Evolutionary conservation across 495 filamentous ascomycete genomes (phyloP).

Genomic region (Lasiosphaeriaceae sp.): DNA sequence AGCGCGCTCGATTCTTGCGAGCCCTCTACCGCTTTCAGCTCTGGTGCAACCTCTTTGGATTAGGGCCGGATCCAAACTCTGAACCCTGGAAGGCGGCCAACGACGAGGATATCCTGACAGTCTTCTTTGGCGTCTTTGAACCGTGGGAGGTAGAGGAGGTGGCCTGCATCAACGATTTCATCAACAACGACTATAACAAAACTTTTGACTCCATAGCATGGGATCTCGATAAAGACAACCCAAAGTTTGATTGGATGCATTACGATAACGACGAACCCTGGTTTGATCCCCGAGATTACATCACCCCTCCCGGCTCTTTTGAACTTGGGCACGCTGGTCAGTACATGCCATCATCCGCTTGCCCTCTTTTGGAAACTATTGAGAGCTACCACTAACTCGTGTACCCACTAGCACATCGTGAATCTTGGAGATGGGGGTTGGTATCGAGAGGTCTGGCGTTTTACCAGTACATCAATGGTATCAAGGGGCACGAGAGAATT

Average conservation of each 20-base stretch:
- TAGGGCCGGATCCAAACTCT: neutral
- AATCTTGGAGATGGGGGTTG: conserved; percentile 5
- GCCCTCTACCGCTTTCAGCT: conserved; percentile 31
- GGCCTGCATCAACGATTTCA: no score
- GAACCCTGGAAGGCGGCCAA: no score
- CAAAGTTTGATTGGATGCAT: no score
- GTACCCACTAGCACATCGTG: conserved; percentile 6
- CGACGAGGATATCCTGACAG: neutral
- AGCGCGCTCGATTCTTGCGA: conserved; percentile 17
- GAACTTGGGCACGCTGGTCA: no score
- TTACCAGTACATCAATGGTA: conserved; percentile 8
- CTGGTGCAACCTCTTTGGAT: conserved; percentile 26
- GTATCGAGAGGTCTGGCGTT: neutral
- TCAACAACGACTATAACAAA: neutral
- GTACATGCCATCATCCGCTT: no score
- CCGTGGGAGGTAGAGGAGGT: no score
- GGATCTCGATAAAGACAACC: no score
- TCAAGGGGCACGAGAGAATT: conserved; percentile 6
- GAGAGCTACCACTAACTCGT: conserved; percentile 10
- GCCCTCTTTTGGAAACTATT: neutral
- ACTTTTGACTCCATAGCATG: no score
- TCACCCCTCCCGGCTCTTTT: no score
- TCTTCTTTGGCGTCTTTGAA: no score
- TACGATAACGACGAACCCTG: no score
- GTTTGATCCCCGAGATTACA: no score